These are phyloP conservation scores for Penicillium lagena DNA, from an alignment of 495 filamentous ascomycete genomes.

Conservation along the genomic window DNA sequence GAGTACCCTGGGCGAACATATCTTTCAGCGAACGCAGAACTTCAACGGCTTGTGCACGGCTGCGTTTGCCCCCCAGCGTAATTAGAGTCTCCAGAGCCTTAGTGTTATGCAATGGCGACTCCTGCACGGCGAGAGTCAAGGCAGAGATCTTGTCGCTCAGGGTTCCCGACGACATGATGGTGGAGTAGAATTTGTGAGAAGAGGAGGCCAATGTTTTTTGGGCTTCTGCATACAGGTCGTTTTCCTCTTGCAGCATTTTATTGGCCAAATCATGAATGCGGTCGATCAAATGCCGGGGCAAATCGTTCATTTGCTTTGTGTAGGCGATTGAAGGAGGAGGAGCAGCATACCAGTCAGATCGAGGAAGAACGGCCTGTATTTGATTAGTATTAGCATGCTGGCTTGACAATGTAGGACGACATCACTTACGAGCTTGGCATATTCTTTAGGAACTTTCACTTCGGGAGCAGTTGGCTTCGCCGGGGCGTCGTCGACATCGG, in stretches of 20 bases:
- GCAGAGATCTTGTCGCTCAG: slow-evolving; percentile 95
- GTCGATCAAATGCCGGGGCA: slow-evolving; percentile 55
- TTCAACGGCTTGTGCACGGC: slow-evolving; percentile 86
- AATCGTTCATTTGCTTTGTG: slow-evolving; percentile 39
- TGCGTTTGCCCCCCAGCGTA: slow-evolving; percentile 76
- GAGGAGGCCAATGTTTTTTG: slow-evolving; percentile 57
- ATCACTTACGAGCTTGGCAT: slow-evolving; percentile 33
- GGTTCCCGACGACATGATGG: slow-evolving; percentile 94
- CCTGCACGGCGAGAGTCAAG: slow-evolving; percentile 85
- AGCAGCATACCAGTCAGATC: slow-evolving; percentile 79
- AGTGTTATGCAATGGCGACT: slow-evolving; percentile 87
- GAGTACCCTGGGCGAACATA: slow-evolving; percentile 78
- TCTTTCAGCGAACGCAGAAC: slow-evolving; percentile 89
- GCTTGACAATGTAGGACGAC: not conserved
- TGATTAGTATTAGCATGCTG: slow-evolving; percentile 12
- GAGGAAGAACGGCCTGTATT: slow-evolving; percentile 61
- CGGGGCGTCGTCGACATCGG: slow-evolving; percentile 10
- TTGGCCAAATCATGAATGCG: slow-evolving; percentile 70
- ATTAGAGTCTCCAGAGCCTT: slow-evolving; percentile 83
- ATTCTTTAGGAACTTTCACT: slow-evolving; percentile 32
- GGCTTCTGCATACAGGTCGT: slow-evolving; percentile 50
- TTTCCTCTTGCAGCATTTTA: slow-evolving; percentile 68
- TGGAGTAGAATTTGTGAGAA: slow-evolving; percentile 87
- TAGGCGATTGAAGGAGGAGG: slow-evolving; percentile 50
- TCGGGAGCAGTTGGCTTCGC: slow-evolving; percentile 10